Conservation (phyloP, 192 early-diverging fungal species). For the Haplosporangium gracile region DNA sequence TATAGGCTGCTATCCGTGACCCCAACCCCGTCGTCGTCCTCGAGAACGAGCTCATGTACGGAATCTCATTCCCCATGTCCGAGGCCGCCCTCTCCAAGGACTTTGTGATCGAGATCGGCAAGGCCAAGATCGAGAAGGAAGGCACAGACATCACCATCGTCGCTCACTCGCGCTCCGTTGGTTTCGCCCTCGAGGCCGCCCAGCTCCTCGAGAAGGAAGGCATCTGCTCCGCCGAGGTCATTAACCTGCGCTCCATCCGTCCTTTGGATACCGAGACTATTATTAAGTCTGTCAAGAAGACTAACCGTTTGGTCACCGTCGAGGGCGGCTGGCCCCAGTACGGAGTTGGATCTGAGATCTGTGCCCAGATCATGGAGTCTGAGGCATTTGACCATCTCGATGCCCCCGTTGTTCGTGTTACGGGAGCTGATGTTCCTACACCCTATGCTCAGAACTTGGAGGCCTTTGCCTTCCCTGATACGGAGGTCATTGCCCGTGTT, state of each 20-base stretch:
- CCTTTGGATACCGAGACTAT: constrained; percentile 93
- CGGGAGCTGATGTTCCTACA: constrained; percentile 97
- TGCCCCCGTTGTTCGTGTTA: constrained; percentile 90
- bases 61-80: constrained; percentile 84
- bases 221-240: constrained; percentile 83
- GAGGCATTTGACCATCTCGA: constrained; percentile 96
- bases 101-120: constrained; percentile 91
- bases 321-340: constrained; percentile 95
- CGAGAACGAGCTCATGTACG: constrained; percentile 98
- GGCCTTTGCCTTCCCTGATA: constrained; percentile 81
- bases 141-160: constrained; percentile 93
- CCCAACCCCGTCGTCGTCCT: constrained; percentile 96
- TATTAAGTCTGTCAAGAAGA: constrained; percentile 94
- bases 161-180: constrained; percentile 90
- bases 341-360: constrained; percentile 93
- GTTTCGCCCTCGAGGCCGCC: constrained; percentile 88
- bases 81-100: constrained; percentile 74
- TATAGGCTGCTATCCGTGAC: constrained; percentile 91
- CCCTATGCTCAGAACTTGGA: constrained; percentile 97
- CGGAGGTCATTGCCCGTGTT: constrained; percentile 83
- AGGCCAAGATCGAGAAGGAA: constrained; percentile 79
- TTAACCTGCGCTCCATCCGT: constrained; percentile 97
- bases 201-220: constrained; percentile 83
- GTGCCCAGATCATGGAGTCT: constrained; percentile 95
- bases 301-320: constrained; percentile 94